Base-by-base conservation (phyloP, 352 stramenopile species). In the Phytophthora sp. region DNA sequence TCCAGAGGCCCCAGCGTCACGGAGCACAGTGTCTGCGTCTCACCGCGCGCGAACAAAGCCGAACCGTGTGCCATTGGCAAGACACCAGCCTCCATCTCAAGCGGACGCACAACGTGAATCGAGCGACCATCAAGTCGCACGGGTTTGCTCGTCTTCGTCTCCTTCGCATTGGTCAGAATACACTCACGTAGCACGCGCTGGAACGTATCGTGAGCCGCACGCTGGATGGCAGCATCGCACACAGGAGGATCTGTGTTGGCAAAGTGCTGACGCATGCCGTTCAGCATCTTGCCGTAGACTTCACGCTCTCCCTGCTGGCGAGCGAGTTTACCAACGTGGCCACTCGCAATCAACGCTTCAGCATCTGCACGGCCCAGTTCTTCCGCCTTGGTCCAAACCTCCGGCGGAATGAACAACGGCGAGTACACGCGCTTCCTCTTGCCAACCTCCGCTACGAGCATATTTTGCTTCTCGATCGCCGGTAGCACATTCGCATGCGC, bases 11-110 rank as follows among this genome's bases (percentile, higher is more conserved):
- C 90, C 20, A 98, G 69, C 29, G 91, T 98, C 33, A 97, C 90
- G 8, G 89, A 96, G 66, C 88, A 96, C 54, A 98, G 71, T 13
- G 88, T 89, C 76, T 97, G 90, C 46, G 90, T 98, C 64, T 97
- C 85, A 24, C 91, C 91, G 55, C 91, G 84, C 20, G 80, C 79
- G 56, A 98, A 98, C 27, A 98, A 66, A 2, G 90, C 78, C 41
- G 91, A 98, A 8, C 91, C 91, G 56, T 98, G 91, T 6, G 91
- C 91, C 74, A 96, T 93, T 2, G 91, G 90, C 30, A 96, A 75
- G 36, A 98, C 76, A 30, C 83, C 82, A 54, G 89, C 88, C 66
- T 98, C 91, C 50, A 97, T 88, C 53, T 87, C 70, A 6, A 99
- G 79, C 6, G 72, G 55, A 49, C 96, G 92, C 56, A 99, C 89